Percentiles rank a stretch among this genome's conserved stretches.
Conservation (phyloP, 176 grass and related monocot species). For the Oryza rufipogon region DNA sequence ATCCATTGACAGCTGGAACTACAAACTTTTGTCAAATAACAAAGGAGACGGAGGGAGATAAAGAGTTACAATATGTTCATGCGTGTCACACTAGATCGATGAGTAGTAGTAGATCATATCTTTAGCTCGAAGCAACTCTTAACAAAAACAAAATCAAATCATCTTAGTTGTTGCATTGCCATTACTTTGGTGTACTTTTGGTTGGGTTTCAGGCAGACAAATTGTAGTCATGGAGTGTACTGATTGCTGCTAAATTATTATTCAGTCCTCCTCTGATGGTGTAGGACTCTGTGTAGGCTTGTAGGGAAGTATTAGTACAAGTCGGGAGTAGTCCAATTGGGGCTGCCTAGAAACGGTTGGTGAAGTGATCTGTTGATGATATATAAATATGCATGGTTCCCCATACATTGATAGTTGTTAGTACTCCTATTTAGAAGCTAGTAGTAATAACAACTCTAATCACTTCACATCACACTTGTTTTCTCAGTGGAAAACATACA, state of each 20-base stretch:
- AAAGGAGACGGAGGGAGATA: not conserved
- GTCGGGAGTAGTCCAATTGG: constrained; percentile 2
- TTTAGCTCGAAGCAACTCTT: constrained; percentile 51
- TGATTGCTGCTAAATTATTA: constrained; percentile 35
- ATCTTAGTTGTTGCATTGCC: constrained; percentile 27
- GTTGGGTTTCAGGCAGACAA: constrained; percentile 59
- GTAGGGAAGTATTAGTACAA: constrained; percentile 5
- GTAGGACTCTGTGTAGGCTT: not conserved
- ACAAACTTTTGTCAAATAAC: constrained; percentile 31
- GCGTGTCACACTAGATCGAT: constrained; percentile 33
- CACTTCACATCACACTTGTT: constrained; percentile 8
- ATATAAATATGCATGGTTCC: constrained; percentile 28
- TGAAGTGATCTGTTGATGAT: constrained; percentile 24
- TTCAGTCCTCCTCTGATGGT: constrained; percentile 15
- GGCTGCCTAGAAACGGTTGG: constrained; percentile 36
- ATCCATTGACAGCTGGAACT: constrained; percentile 39
- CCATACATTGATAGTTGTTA: not conserved
- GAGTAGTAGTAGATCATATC: constrained; percentile 42
- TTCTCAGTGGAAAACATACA: constrained; percentile 40
- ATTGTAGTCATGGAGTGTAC: constrained; percentile 46
- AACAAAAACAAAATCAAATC: not conserved
- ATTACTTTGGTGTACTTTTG: constrained; percentile 53
- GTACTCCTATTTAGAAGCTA: constrained; percentile 9
- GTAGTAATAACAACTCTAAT: constrained; percentile 4
- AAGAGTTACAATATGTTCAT: constrained; percentile 6